These are phyloP conservation scores for Primulina huaijiensis DNA, from an alignment of 257 asterid genomes.

Conservation along the genomic window DNA sequence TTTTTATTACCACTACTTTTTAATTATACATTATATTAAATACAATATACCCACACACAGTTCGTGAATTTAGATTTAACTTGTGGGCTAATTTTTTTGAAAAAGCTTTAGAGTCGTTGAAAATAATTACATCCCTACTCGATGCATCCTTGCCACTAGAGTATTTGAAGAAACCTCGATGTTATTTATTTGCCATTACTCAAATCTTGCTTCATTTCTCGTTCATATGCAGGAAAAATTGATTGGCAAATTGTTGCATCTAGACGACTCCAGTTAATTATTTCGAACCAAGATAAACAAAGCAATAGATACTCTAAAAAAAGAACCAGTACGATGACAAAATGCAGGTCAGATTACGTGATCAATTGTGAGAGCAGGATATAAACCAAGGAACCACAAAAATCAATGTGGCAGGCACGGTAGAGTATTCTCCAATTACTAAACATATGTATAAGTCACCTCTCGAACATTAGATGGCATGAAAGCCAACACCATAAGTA, in stretches of 20 bases:
- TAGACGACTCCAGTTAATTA: background rate
- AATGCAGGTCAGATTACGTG: background rate
- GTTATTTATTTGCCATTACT: background rate
- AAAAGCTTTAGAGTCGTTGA: no score
- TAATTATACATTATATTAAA: no score
- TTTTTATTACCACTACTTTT: no score
- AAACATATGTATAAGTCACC: slow-evolving; percentile 14
- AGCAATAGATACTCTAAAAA: background rate
- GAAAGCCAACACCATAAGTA: slow-evolving; percentile 46
- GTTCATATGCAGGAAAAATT: background rate
- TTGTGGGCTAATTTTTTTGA: no score
- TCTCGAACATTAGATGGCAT: slow-evolving; percentile 31
- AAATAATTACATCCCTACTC: background rate
- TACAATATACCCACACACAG: background rate
- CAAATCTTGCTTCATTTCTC: background rate
- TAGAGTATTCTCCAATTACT: background rate
- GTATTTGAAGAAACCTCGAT: background rate
- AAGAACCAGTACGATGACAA: no score
- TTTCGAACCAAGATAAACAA: background rate
- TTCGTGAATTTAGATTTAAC: no score
- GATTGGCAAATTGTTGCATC: background rate
- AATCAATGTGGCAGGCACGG: background rate
- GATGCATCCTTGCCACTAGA: background rate
- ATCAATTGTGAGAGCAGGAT: background rate
- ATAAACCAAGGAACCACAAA: background rate